These are phyloP conservation scores for Suillus hirtellus DNA, from an alignment of 768 basidiomycete genomes.

Conservation along the genomic window DNA sequence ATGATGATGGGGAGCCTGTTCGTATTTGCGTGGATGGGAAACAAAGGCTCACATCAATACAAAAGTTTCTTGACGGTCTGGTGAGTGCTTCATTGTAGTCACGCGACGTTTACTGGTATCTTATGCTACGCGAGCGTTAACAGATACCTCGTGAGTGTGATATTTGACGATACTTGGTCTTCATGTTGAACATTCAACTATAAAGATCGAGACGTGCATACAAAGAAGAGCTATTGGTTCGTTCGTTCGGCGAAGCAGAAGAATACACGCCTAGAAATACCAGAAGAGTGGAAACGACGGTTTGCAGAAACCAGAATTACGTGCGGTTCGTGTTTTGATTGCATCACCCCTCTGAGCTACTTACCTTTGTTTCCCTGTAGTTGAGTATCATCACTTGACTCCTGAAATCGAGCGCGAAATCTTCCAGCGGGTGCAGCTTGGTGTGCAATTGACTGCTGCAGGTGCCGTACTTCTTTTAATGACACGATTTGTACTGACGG, in stretches of 20 bases:
- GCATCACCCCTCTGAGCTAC: background rate
- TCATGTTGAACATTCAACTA: slow-evolving; percentile 21
- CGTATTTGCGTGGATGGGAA: slow-evolving; percentile 55
- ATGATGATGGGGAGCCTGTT: slow-evolving; percentile 41
- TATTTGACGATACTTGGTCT: slow-evolving; percentile 8
- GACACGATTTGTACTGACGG: background rate
- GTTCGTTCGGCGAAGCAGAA: slow-evolving; percentile 50
- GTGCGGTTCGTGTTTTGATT: slow-evolving; percentile 50
- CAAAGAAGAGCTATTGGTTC: slow-evolving; percentile 66
- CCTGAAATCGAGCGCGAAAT: slow-evolving; percentile 71
- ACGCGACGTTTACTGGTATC: background rate
- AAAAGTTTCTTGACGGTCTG: slow-evolving; percentile 49
- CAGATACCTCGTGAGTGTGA: slow-evolving; percentile 56
- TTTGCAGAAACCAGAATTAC: slow-evolving; percentile 63
- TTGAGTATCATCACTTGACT: slow-evolving; percentile 63
- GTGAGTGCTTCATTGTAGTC: slow-evolving; percentile 24
- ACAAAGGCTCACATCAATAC: slow-evolving; percentile 49
- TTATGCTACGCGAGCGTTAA: slow-evolving; percentile 14
- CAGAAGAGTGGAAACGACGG: slow-evolving; percentile 47
- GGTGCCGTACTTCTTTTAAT: slow-evolving; percentile 38
- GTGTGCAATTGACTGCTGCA: slow-evolving; percentile 71
- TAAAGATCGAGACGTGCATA: slow-evolving; percentile 55
- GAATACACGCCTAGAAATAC: slow-evolving; percentile 49
- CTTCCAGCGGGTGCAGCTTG: slow-evolving; percentile 81
- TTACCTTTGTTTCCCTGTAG: slow-evolving; percentile 35